Evolutionary conservation across 148 eudicot genomes (phyloP), one percentile per base, ranked within the genome.

Genomic region (Camellia japonica): DNA sequence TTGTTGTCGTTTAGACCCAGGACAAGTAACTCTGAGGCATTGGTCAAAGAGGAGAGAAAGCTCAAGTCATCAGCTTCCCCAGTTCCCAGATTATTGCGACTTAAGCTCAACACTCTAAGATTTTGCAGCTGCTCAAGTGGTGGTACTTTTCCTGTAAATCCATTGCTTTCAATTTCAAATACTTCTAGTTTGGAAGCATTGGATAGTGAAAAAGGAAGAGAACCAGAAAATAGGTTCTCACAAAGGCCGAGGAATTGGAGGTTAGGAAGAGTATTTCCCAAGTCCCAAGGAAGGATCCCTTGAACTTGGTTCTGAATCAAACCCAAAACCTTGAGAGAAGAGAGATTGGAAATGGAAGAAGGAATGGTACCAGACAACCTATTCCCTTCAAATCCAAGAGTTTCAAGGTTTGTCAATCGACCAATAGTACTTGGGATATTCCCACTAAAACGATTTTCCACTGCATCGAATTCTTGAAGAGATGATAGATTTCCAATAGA

Each of bases 1-100:
- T 15, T 20, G 58, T 87, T 84, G 5, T 0, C 3, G 15, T 41
- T 14, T 54, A 82, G 13, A 5, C 23, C 62, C 23, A 84, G 8
- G 1, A 0, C 0, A 0, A 3, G 3, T 10, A 86, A 70, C 2
- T 3, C 62, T 58, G 79, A 77, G 55, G 83, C 74, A 67, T 83
- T 83, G 69, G 81, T 70, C 7, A 83, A 75, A 12, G 84, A 78
- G 12, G 78, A 71, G 44, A 86, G 52, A 41, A 83, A 86, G n/a
- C 65, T 47, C 80, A 86, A 44, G 71, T 86, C 88, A 56, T 41
- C 38, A 49, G 66, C 30, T 74, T 42, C 64, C 14, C 60, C 77
- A 9, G 14, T 13, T 41, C 87, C 85, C 0, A 87, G 85, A 18
- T 23, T 4, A 23, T 65, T 65, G 13, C 2, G 1, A 20, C 42